Base-by-base conservation (phyloP, 192 early-diverging fungal genomes). In the Entophlyctis helioformis region DNA sequence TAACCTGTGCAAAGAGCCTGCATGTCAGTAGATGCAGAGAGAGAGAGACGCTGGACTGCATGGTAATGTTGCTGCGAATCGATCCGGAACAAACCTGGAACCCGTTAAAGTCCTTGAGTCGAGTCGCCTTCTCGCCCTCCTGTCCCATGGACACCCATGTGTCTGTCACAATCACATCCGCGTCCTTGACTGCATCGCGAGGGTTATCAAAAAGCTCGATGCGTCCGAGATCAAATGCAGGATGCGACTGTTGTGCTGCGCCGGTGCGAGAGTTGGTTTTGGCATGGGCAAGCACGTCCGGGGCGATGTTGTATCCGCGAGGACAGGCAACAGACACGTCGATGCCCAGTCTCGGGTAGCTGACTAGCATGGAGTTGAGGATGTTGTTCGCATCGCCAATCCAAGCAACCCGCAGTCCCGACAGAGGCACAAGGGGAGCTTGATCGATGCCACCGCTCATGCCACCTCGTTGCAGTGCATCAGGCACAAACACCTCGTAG, bases 121-220 rank as follows among this genome's bases (percentile, higher is more conserved):
- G 68, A 59, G 85, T 66, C 2, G 68, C 76, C 74, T 91, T 91
- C 60, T 99, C 93, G 6, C 58, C 57, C 66, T 96, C 93, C 61
- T 93, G 86, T 15, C 96, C 96, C 96, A 99, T 99, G 46, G 86
- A 89, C 29, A 99, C 78, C 95, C 96, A 99, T 3, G 93, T 96
- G 53, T 99, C 96, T 5, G 96, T 99, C 9, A 98, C 80, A 48
- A 98, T 84, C 25, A 96, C 64, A 59, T 99, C 81, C 9, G 88
- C 84, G 34, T 72, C 76, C 1, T 67, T 62, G 37, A 94, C 63
- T 0, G 96, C 96, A n/a, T 74, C 69, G 25, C 69, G 42, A 2
- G 93, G 90, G 39, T 84, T 77, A 24, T 32, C 16, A n/a, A 4
- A 5, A 12, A 82, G 36, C 13, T 61, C 40, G n/a, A n/a, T n/a